phyloP scores from a whole-genome alignment of 768 basidiomycete genomes.

The Dacryopinax primogenitus region DNA sequence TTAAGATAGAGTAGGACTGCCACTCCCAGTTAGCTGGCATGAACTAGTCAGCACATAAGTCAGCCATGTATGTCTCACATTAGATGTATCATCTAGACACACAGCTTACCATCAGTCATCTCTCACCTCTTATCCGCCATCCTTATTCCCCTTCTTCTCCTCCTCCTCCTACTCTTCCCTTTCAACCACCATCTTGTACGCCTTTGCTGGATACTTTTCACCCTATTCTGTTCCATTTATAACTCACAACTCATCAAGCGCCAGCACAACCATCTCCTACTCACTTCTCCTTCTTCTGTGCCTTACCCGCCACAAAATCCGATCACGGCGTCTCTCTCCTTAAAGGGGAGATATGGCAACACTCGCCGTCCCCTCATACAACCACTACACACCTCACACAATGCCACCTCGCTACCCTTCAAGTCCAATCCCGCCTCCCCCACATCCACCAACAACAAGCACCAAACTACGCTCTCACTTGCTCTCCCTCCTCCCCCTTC shows the following conservation, averaged over 20 bases:
- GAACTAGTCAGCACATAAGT: no score
- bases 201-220: background rate
- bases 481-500: conserved; percentile 25
- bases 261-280: background rate
- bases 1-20: no score
- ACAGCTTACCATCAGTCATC: no score
- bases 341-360: conserved; percentile 1
- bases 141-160: no score
- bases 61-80: no score
- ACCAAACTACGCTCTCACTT: conserved; percentile 14
- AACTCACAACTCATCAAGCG: background rate
- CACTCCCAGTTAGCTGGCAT: no score
- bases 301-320: background rate
- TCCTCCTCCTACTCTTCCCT: no score
- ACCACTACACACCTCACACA: background rate
- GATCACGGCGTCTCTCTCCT: no score
- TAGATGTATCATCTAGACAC: no score
- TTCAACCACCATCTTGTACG: background rate
- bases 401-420: background rate
- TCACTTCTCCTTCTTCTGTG: background rate
- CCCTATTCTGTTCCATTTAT: background rate
- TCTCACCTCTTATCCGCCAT: no score
- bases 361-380: background rate
- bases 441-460: background rate
- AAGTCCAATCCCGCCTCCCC: background rate